Evolutionary conservation across 1,139 yeast genomes (phyloP).

Genomic region (Saccharomyces hybrid): DNA sequence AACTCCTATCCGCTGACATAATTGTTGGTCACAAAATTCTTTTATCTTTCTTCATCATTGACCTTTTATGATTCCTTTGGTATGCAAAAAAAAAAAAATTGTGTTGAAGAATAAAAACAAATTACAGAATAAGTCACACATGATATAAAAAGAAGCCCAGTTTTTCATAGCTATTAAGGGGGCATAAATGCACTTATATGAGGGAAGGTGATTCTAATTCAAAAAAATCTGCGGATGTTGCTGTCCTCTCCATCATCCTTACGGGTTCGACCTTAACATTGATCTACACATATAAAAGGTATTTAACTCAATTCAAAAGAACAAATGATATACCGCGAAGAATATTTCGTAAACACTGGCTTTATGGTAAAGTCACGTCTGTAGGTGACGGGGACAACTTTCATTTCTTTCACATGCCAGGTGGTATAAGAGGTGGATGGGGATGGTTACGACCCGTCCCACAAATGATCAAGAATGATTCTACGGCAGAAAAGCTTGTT

Average conservation of each 20-base stretch:
- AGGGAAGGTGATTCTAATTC: constrained; percentile 1
- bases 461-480: constrained; percentile 10
- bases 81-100: background rate
- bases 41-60: background rate
- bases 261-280: constrained; percentile 34
- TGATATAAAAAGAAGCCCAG: background rate
- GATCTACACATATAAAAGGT: constrained; percentile 33
- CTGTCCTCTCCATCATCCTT: constrained; percentile 28
- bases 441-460: constrained; percentile 72
- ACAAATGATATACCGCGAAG: constrained; percentile 38
- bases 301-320: constrained; percentile 35
- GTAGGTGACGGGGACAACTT: constrained; percentile 98
- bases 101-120: background rate
- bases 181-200: constrained; percentile 3
- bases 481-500: background rate
- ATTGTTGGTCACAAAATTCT: background rate
- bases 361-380: constrained; percentile 79
- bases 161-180: background rate
- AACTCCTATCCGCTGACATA: background rate
- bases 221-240: constrained; percentile 12
- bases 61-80: background rate
- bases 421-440: constrained; percentile 86
- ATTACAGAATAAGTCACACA: background rate
- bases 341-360: constrained; percentile 37
- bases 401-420: constrained; percentile 88